These are phyloP conservation scores for Nakataea oryzae DNA, from an alignment of 2,329 filamentous ascomycete genomes.

Conservation along the genomic window DNA sequence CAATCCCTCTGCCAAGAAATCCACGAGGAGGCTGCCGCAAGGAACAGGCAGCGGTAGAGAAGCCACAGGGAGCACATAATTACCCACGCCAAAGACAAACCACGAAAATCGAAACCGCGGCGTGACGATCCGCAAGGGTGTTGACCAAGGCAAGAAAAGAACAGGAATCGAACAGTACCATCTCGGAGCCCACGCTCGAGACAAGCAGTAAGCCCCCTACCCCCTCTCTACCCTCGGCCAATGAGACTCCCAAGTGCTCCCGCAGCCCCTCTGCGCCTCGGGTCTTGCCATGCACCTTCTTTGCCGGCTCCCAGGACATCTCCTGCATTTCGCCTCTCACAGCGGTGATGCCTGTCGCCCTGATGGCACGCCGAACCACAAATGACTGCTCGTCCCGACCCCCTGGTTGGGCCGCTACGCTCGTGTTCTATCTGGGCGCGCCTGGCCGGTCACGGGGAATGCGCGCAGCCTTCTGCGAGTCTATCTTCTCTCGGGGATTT, in stretches of 20 bases:
- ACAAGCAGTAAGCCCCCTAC: neutral
- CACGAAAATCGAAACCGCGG: neutral
- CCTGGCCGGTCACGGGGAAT: neutral
- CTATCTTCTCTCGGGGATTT: neutral
- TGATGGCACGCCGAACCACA: neutral
- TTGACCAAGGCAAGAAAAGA: neutral
- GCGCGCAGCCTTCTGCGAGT: neutral
- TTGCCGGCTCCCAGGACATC: neutral
- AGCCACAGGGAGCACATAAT: neutral
- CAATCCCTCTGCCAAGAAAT: neutral
- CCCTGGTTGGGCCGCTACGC: neutral
- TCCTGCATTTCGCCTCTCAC: constrained; percentile 1
- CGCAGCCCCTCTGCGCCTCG: neutral
- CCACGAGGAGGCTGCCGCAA: neutral
- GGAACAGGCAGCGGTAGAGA: neutral
- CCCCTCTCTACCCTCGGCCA: neutral
- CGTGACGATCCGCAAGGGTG: neutral
- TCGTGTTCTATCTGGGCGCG: neutral
- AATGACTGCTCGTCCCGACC: neutral
- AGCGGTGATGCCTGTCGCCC: neutral
- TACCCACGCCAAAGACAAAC: neutral
- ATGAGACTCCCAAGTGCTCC: neutral
- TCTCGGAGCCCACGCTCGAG: neutral
- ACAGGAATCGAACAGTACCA: neutral
- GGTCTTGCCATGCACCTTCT: neutral